A percentile compares a stretch with the other conserved stretches of the same genome.
phyloP scores from a whole-genome alignment of 2,329 filamentous ascomycete genomes.

The Thelonectria olida region DNA sequence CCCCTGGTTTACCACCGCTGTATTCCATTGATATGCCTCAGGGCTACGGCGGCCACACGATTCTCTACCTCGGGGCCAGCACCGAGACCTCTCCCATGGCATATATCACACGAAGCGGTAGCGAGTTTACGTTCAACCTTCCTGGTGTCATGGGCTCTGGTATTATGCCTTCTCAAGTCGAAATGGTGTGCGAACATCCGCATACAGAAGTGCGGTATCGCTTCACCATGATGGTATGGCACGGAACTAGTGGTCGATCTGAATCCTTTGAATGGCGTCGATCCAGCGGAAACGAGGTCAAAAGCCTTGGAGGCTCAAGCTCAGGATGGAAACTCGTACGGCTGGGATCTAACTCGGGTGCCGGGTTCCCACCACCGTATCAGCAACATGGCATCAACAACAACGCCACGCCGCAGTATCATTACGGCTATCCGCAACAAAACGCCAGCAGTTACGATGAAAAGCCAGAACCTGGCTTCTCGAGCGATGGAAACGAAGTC shows the following conservation, averaged over 20 bases:
- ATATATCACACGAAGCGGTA: not conserved
- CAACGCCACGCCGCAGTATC: no score
- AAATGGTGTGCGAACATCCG: conserved; percentile 6
- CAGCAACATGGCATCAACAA: no score
- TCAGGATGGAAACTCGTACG: conserved; percentile 30
- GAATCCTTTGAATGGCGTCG: conserved; percentile 31
- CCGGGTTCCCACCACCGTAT: not conserved
- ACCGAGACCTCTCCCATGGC: conserved; percentile 17
- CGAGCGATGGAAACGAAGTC: conserved; percentile 3
- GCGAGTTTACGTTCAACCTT: conserved; percentile 21
- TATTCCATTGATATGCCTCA: conserved; percentile 28
- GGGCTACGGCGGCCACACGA: conserved; percentile 8
- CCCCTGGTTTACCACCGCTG: not conserved
- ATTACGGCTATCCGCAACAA: no score
- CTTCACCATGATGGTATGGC: conserved; percentile 26
- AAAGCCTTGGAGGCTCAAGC: conserved; percentile 22
- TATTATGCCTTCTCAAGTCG: conserved; percentile 10
- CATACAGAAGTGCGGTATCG: conserved; percentile 1
- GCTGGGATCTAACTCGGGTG: not conserved
- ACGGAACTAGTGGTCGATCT: not conserved
- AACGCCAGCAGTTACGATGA: no score
- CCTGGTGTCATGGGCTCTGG: conserved; percentile 13
- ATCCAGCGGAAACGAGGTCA: conserved; percentile 25
- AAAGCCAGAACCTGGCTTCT: not conserved
- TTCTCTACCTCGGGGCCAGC: conserved; percentile 13